Conservation (phyloP, 805 yeast species). For the Blastobotrys peoriensis region DNA sequence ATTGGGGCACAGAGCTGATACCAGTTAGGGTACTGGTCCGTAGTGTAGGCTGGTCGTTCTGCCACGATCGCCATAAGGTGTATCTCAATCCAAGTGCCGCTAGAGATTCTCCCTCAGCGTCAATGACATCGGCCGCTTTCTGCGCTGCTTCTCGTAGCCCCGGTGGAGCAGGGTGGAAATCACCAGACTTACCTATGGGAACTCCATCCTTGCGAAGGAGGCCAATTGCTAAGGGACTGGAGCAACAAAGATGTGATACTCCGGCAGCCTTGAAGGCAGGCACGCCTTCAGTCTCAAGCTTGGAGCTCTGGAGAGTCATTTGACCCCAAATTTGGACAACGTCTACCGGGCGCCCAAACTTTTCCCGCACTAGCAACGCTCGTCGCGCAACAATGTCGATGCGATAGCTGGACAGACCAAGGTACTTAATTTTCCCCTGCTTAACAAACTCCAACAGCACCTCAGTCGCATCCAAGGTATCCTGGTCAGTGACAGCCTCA, state of each 20-base stretch:
- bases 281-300: slow-evolving; percentile 45
- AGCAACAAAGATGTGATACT: slow-evolving; percentile 57
- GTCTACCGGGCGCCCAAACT: slow-evolving; percentile 58
- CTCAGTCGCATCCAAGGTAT: slow-evolving; percentile 55
- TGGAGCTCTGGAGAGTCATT: slow-evolving; percentile 71
- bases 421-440: slow-evolving; percentile 53
- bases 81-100: too few relatives aligned
- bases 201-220: too few relatives aligned
- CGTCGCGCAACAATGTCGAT: slow-evolving; percentile 47
- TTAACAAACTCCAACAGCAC: slow-evolving; percentile 54
- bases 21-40: too few relatives aligned
- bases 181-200: too few relatives aligned
- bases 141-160: slow-evolving; percentile 44
- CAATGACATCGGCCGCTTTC: slow-evolving; percentile 42
- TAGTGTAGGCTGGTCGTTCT: too few relatives aligned
- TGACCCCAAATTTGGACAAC: slow-evolving; percentile 72
- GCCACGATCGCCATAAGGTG: too few relatives aligned
- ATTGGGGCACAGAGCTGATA: too few relatives aligned
- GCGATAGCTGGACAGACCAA: slow-evolving; percentile 88
- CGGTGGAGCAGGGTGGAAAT: slow-evolving; percentile 75
- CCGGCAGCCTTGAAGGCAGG: slow-evolving; percentile 38
- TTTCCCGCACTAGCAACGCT: slow-evolving; percentile 17
- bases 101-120: too few relatives aligned
- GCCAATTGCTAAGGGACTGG: slow-evolving; percentile 85
- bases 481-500: slow-evolving; percentile 60